phyloP scores from a whole-genome alignment of 2,329 filamentous ascomycete species.

The Pseudogymnoascus sp. region DNA sequence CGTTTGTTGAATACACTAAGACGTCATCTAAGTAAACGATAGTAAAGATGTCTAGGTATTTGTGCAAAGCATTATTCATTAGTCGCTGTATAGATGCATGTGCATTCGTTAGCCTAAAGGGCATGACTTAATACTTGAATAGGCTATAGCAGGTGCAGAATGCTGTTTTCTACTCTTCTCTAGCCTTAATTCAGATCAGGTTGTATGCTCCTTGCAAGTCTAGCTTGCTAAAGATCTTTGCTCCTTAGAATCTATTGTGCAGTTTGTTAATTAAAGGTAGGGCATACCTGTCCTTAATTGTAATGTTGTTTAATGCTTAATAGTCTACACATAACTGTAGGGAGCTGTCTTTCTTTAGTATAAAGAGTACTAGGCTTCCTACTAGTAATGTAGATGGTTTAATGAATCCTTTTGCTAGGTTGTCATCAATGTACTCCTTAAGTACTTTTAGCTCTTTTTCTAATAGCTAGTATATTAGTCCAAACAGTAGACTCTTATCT shows the following conservation, averaged over 20 bases:
- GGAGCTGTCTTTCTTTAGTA: conserved; percentile 26
- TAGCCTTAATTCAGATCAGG: conserved; percentile 25
- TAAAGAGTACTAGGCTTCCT: conserved; percentile 26
- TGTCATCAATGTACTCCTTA: conserved; percentile 18
- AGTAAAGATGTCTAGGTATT: conserved; percentile 4
- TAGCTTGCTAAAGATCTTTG: conserved; percentile 17
- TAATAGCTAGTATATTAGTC: conserved; percentile 15
- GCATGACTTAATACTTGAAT: conserved; percentile 31
- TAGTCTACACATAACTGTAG: conserved; percentile 32
- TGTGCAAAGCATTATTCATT: conserved; percentile 22
- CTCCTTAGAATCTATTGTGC: conserved; percentile 20
- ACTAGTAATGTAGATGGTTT: conserved; percentile 14
- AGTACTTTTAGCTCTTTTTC: conserved; percentile 14
- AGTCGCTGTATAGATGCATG: conserved; percentile 23
- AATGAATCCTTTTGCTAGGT: conserved; percentile 19
- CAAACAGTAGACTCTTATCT: not conserved
- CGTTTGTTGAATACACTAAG: conserved; percentile 23
- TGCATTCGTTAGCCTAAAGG: conserved; percentile 20
- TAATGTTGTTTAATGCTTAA: conserved; percentile 29
- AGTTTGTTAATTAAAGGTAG: conserved; percentile 30
- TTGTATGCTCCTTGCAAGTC: conserved; percentile 26
- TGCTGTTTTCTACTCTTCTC: conserved; percentile 30
- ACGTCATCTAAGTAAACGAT: conserved; percentile 28
- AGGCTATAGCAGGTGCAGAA: conserved; percentile 29
- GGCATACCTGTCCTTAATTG: conserved; percentile 29